Evolutionary conservation across 331 rosid genomes (phyloP), one percentile per base, ranked within the genome.

Genomic region (Ulmus americana): DNA sequence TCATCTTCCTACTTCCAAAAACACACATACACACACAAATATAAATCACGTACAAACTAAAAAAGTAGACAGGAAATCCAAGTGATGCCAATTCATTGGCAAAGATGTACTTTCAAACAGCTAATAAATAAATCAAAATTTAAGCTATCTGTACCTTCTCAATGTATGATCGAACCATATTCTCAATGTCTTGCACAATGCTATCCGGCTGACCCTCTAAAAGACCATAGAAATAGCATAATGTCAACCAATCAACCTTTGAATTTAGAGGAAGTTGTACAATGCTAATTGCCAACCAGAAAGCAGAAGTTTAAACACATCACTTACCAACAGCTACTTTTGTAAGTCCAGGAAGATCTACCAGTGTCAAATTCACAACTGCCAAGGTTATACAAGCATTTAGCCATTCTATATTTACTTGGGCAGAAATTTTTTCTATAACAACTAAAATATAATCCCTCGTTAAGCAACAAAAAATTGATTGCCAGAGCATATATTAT

Each of bases 281-380:
- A 0, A 12, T 45, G 42, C 28, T 0, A 68, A 45, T n/a, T 45
- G 42, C 28, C 0, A 68, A 45, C 20, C 40, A 64, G n/a, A 3
- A 22, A 6, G 39, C 41, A 72, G 28, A 49, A 45, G 9, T 14
- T 55, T 6, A 13, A 35, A 47, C 35, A 43, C 39, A 39, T 46
- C 10, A 67, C 81, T 77, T 59, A 81, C 85, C 85, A 52, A 81
- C 75, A 39, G 82, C 85, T 63, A 81, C 85, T 68, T 81, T 81
- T 39, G 85, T 81, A 45, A 81, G 80, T 55, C 85, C 85, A 61
- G 85, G 82, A 67, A 81, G 82, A 81, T 81, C 85, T 20, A 81
- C 13, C 16, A 81, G 56, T 18, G 85, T 77, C 80, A 81, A 60
- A 67, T 81, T 81, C 54, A 81, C 85, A 55, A 81, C 85, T 81